Conservation (phyloP, 2,329 filamentous ascomycete genomes). For the Pseudopyricularia cyperi region DNA sequence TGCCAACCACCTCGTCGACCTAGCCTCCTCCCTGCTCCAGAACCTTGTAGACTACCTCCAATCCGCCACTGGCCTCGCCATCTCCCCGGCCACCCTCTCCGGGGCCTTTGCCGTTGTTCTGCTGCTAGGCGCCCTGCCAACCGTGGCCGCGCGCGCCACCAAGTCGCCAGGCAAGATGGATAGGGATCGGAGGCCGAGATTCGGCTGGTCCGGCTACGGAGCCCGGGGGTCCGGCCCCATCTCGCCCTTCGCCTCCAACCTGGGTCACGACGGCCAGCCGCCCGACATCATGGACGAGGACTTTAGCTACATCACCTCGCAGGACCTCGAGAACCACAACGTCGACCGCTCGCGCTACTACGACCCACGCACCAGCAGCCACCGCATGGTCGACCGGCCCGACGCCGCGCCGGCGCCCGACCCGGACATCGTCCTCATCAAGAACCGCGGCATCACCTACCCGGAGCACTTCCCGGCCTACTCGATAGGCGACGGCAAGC, state of each 20-base stretch:
- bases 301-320: slow-evolving; percentile 72
- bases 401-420: slow-evolving; percentile 26
- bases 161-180: background rate
- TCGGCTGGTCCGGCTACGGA: slow-evolving; percentile 31
- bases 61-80: slow-evolving; percentile 31
- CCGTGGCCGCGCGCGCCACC: slow-evolving; percentile 10
- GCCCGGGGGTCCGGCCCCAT: slow-evolving; percentile 12
- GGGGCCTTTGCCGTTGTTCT: slow-evolving; percentile 34
- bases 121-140: slow-evolving; percentile 32
- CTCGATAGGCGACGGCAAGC: slow-evolving; percentile 60
- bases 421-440: slow-evolving; percentile 60
- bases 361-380: slow-evolving; percentile 6
- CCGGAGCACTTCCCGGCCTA: slow-evolving; percentile 63
- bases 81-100: slow-evolving; percentile 32
- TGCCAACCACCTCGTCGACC: slow-evolving; percentile 35
- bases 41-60: slow-evolving; percentile 35
- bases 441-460: slow-evolving; percentile 52
- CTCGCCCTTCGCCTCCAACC: slow-evolving; percentile 36
- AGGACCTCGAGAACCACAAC: slow-evolving; percentile 45
- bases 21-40: slow-evolving; percentile 26
- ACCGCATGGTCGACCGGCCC: slow-evolving; percentile 7
- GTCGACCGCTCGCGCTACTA: slow-evolving; percentile 25
- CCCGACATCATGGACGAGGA: slow-evolving; percentile 58
- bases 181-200: slow-evolving; percentile 25
- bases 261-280: slow-evolving; percentile 31